Conservation (phyloP, 2,329 filamentous ascomycete genomes). For the Chrysoporthe cubensis region DNA sequence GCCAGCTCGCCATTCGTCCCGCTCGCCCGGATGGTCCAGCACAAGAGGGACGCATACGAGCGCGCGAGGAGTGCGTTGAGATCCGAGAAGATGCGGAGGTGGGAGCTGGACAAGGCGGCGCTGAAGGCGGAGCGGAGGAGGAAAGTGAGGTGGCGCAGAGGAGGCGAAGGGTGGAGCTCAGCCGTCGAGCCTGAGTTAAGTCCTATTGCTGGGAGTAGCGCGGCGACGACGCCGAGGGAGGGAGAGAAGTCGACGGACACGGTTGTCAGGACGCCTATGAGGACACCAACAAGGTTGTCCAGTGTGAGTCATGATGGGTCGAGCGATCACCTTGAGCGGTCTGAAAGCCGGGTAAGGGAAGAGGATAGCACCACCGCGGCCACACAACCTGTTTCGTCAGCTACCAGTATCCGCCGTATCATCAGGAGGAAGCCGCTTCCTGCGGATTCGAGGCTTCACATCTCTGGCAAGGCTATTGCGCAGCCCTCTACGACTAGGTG, state of each 20-base stretch:
- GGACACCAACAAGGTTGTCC: constrained; percentile 7
- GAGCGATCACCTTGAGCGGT: background rate
- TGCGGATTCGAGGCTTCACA: background rate
- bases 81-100: constrained; percentile 48
- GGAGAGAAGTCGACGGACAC: constrained; percentile 20
- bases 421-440: constrained; percentile 15
- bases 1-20: constrained; percentile 33
- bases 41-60: constrained; percentile 41
- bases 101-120: constrained; percentile 45
- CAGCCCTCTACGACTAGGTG: background rate
- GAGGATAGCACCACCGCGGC: no score
- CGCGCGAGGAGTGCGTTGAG: constrained; percentile 51
- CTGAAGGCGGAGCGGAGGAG: constrained; percentile 38
- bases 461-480: background rate
- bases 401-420: background rate
- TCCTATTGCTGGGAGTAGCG: constrained; percentile 48
- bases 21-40: constrained; percentile 40
- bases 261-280: constrained; percentile 22
- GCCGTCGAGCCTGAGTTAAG: constrained; percentile 53
- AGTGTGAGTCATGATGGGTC: constrained; percentile 3
- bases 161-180: constrained; percentile 55
- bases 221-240: constrained; percentile 33
- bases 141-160: constrained; percentile 48
- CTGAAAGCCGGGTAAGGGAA: background rate
- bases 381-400: background rate